phyloP scores from a whole-genome alignment of 139 green algal genomes.

The Pycnococcus provasolii region DNA sequence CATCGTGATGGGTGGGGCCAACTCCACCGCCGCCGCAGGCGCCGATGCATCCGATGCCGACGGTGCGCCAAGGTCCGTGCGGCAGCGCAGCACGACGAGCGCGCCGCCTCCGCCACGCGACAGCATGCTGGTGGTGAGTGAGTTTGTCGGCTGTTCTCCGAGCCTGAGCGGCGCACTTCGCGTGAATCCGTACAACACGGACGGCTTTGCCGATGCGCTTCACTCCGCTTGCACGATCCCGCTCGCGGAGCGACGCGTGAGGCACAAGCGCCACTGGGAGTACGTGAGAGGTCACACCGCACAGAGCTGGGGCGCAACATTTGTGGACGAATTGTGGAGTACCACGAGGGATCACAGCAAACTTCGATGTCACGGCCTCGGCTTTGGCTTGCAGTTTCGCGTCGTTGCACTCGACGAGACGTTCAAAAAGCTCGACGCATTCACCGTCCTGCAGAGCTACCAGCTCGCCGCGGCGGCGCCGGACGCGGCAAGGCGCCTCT shows the following conservation, averaged over 20 bases:
- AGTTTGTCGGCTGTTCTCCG: constrained; percentile 97
- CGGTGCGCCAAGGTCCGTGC: neutral
- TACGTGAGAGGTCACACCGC: constrained; percentile 91
- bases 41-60: neutral
- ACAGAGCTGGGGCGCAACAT: constrained; percentile 80
- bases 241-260: constrained; percentile 52
- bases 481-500: constrained; percentile 42
- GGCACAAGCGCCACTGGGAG: constrained; percentile 94
- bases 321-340: constrained; percentile 41
- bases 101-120: constrained; percentile 15
- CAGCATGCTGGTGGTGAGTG: constrained; percentile 78
- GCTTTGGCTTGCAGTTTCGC: constrained; percentile 92
- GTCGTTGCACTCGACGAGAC: constrained; percentile 85
- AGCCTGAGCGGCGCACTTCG: constrained; percentile 82
- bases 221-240: constrained; percentile 62
- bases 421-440: constrained; percentile 76
- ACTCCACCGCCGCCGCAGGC: neutral
- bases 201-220: constrained; percentile 75
- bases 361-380: constrained; percentile 92
- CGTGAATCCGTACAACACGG: constrained; percentile 92
- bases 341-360: constrained; percentile 58
- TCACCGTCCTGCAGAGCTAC: constrained; percentile 46
- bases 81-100: constrained; percentile 8
- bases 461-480: neutral
- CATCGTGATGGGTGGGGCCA: neutral